Evolutionary conservation across 2,329 filamentous ascomycete species (phyloP).

Genomic region (Calonectria multiphialidica): DNA sequence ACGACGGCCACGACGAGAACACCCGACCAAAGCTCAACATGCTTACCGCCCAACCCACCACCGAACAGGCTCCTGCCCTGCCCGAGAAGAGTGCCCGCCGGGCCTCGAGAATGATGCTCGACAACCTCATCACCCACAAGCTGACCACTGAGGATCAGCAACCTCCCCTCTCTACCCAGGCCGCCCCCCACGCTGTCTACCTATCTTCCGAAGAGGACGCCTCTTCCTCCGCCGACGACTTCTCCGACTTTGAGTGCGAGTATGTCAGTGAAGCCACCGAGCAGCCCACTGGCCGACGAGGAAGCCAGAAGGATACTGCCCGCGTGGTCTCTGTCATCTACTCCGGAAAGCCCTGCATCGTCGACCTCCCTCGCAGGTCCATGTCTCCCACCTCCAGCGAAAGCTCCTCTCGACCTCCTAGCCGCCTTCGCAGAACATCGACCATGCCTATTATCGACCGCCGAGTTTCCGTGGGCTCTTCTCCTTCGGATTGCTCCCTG

Average conservation of each 20-base stretch:
- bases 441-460: constrained; percentile 50
- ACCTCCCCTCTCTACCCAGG: constrained; percentile 49
- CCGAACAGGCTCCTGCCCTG: constrained; percentile 55
- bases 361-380: constrained; percentile 63
- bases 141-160: constrained; percentile 45
- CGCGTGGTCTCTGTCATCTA: constrained; percentile 70
- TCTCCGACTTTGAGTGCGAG: constrained; percentile 67
- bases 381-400: constrained; percentile 54
- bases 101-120: constrained; percentile 55
- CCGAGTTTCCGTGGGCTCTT: constrained; percentile 48
- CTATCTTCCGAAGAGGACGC: constrained; percentile 76
- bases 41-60: constrained; percentile 41
- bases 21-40: constrained; percentile 42
- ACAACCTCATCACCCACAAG: constrained; percentile 48
- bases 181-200: constrained; percentile 69
- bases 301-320: constrained; percentile 67
- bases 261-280: constrained; percentile 54
- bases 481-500: constrained; percentile 43
- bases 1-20: constrained; percentile 37
- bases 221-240: constrained; percentile 71
- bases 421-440: constrained; percentile 45
- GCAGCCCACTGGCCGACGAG: constrained; percentile 45
- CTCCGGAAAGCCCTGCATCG: constrained; percentile 69
- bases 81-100: constrained; percentile 64
- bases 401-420: constrained; percentile 33